Percentiles rank a stretch among this genome's conserved stretches.
Conservation (phyloP, 441 rosid genomes). For the Gossypium lobatum region DNA sequence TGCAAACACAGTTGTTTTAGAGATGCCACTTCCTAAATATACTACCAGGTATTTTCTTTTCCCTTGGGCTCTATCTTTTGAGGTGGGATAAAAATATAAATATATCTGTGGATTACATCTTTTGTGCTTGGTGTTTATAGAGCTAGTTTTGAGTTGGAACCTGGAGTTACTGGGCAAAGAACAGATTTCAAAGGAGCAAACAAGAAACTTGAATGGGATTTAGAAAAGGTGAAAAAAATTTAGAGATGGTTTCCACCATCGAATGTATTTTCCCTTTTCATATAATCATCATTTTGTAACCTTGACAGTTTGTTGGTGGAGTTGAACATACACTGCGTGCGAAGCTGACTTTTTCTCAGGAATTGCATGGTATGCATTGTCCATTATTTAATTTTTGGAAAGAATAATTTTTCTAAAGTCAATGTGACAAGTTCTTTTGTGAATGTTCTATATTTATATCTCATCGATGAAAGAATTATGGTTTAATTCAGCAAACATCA, state of each 20-base stretch:
- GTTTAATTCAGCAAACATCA: conserved; percentile 63
- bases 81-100: too few relatives aligned
- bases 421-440: not conserved
- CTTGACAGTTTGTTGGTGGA: conserved; percentile 82
- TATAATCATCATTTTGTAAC: conserved; percentile 11
- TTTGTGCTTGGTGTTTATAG: conserved; percentile 28
- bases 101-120: not conserved
- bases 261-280: not conserved
- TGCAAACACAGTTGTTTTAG: conserved; percentile 71
- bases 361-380: conserved; percentile 56
- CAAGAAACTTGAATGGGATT: conserved; percentile 81
- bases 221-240: too few relatives aligned
- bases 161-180: conserved; percentile 79
- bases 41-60: conserved; percentile 56
- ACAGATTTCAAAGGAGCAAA: conserved; percentile 86
- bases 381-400: not conserved
- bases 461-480: conserved; percentile 8
- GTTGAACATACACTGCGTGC: conserved; percentile 85
- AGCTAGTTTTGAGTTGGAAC: conserved; percentile 84
- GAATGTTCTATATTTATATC: not conserved
- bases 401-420: not conserved
- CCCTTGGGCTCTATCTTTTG: too few relatives aligned
- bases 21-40: conserved; percentile 93
- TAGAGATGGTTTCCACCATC: too few relatives aligned
- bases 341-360: conserved; percentile 88